Conservation (phyloP, 2,329 filamentous ascomycete genomes). For the Cercospora nicotianae region DNA sequence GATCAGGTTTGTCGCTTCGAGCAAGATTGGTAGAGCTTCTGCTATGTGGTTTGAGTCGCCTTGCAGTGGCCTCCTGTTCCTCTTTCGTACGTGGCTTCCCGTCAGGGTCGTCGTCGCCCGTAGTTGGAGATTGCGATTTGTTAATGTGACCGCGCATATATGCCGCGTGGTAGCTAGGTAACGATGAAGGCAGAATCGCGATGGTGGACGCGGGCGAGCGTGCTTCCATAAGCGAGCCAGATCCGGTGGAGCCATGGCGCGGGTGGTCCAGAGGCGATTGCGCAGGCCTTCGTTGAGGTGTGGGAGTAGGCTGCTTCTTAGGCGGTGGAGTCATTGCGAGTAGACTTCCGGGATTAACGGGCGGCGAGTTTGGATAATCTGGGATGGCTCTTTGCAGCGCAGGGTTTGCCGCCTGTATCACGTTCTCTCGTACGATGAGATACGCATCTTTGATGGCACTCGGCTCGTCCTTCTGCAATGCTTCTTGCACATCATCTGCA, state of each 20-base stretch:
- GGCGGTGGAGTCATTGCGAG: constrained; percentile 32
- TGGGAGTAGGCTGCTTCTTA: constrained; percentile 32
- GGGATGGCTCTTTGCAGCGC: constrained; percentile 47
- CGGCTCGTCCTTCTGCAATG: constrained; percentile 84
- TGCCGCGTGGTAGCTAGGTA: constrained; percentile 86
- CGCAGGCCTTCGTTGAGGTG: constrained; percentile 14
- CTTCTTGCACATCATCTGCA: constrained; percentile 91
- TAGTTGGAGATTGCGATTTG: constrained; percentile 36
- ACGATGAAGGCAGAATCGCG: constrained; percentile 83
- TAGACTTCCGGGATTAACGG: constrained; percentile 19
- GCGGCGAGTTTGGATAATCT: constrained; percentile 47
- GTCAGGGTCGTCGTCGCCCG: constrained; percentile 32
- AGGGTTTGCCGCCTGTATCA: constrained; percentile 89
- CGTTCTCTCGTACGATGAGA: constrained; percentile 95
- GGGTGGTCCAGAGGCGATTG: constrained; percentile 40
- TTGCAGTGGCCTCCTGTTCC: constrained; percentile 77
- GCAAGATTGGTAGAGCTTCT: constrained; percentile 51
- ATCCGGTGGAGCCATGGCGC: constrained; percentile 48
- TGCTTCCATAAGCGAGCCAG: constrained; percentile 41
- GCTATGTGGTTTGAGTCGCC: constrained; percentile 86
- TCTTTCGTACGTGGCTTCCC: constrained; percentile 48
- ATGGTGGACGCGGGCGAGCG: constrained; percentile 69
- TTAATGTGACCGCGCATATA: constrained; percentile 70
- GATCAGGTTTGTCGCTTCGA: constrained; percentile 49
- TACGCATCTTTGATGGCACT: constrained; percentile 99